Evolutionary conservation across 805 yeast species (phyloP).

Genomic region (Saturnispora gosingensis): DNA sequence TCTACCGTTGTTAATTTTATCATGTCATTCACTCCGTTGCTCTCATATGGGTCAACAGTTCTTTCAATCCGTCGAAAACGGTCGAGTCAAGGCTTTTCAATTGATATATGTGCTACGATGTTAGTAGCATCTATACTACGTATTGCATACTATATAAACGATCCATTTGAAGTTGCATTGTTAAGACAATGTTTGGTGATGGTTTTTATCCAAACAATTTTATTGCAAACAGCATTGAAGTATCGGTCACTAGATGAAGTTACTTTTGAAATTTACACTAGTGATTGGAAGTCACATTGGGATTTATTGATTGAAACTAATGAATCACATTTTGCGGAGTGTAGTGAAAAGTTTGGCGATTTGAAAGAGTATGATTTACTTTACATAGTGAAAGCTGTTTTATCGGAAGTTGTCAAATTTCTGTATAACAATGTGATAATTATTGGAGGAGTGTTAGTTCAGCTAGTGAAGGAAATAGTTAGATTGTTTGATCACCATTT

Average conservation of each 20-base stretch:
- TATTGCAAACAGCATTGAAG: conserved; percentile 53
- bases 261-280: conserved; percentile 27
- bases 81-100: conserved; percentile 71
- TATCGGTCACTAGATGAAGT: conserved; percentile 41
- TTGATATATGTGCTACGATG: conserved; percentile 94
- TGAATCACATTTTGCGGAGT: conserved; percentile 10
- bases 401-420: conserved; percentile 8
- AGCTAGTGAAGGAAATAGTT: conserved; percentile 32
- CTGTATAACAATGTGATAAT: conserved; percentile 13
- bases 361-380: background rate
- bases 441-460: conserved; percentile 9
- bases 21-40: conserved; percentile 72
- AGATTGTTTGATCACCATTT: conserved; percentile 65
- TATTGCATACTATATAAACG: conserved; percentile 65
- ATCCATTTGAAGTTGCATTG: conserved; percentile 74
- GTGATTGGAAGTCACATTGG: conserved; percentile 23
- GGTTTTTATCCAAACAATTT: conserved; percentile 65
- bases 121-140: conserved; percentile 64
- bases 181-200: conserved; percentile 75
- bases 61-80: conserved; percentile 52
- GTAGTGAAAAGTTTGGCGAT: conserved; percentile 11
- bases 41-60: conserved; percentile 82
- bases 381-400: conserved; percentile 6
- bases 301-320: conserved; percentile 20
- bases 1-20: conserved; percentile 46